These are phyloP conservation scores for Ceriops decandra DNA, from an alignment of 345 rosid species.

Conservation along the genomic window DNA sequence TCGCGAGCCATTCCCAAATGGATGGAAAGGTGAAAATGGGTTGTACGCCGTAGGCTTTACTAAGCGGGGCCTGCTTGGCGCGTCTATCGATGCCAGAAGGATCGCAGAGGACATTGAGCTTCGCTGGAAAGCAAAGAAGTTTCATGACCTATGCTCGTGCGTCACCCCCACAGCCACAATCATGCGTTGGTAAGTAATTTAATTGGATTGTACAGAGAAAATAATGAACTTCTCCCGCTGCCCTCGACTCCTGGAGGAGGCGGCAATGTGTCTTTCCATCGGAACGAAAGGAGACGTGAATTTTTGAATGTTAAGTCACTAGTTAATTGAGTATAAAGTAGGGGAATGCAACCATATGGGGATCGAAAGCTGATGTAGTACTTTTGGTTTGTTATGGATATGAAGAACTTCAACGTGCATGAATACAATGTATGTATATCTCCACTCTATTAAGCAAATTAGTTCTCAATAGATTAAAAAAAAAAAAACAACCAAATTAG, in stretches of 20 bases:
- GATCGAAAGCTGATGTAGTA: not conserved
- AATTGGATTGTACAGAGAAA: not conserved
- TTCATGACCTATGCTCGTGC: constrained; percentile 10
- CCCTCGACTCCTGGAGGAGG: not conserved
- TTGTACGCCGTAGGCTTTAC: constrained; percentile 78
- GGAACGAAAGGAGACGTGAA: not conserved
- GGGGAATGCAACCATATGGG: not conserved
- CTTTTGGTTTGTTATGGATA: not conserved
- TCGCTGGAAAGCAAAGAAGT: constrained; percentile 30
- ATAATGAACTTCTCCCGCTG: not conserved
- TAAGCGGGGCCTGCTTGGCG: constrained; percentile 72
- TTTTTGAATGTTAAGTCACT: not conserved
- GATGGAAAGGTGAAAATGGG: constrained; percentile 80
- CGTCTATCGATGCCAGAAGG: constrained; percentile 58
- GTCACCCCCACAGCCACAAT: not conserved
- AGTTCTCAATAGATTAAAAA: not conserved
- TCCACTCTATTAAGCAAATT: not conserved
- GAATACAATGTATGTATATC: constrained; percentile 6
- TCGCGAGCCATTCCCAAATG: constrained; percentile 49
- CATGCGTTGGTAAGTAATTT: not conserved
- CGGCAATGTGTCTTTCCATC: too few species aligned
- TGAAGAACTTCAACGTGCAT: constrained; percentile 6
- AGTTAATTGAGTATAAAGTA: not conserved
- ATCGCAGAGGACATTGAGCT: constrained; percentile 58
- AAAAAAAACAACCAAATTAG: too few species aligned